Conservation (phyloP, 2,329 filamentous ascomycete species). For the Dactylella cylindrospora region DNA sequence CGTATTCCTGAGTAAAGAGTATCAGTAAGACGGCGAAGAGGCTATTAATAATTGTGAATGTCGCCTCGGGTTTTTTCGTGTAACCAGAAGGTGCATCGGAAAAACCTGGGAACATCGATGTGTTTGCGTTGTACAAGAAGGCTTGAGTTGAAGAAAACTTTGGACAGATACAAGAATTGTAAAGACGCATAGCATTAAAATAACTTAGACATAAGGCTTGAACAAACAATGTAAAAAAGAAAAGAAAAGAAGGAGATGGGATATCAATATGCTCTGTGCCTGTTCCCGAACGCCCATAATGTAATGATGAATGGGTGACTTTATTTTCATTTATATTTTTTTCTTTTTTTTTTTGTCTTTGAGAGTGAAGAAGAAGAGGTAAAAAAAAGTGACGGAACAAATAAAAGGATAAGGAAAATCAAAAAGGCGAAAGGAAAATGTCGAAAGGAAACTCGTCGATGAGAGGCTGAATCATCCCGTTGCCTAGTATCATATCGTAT, state of each 20-base stretch:
- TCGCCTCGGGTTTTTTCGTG: slow-evolving; percentile 8
- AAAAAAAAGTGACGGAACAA: background rate
- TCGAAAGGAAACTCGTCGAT: slow-evolving; percentile 8
- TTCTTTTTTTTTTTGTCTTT: slow-evolving; percentile 7
- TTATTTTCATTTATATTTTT: no score
- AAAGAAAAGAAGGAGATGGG: slow-evolving; percentile 15
- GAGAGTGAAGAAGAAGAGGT: slow-evolving; percentile 1
- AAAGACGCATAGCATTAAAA: background rate
- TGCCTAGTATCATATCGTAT: background rate
- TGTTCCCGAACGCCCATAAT: slow-evolving; percentile 32
- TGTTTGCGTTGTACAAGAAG: slow-evolving; percentile 31
- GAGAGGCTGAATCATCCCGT: background rate
- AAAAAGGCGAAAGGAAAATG: slow-evolving; percentile 3
- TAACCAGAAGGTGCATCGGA: slow-evolving; percentile 6
- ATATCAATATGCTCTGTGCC: slow-evolving; percentile 40
- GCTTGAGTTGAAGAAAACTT: no score
- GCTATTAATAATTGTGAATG: slow-evolving; percentile 6
- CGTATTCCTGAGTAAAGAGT: background rate
- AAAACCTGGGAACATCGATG: background rate
- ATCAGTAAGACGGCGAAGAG: background rate
- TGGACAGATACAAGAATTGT: background rate
- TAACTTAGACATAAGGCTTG: no score
- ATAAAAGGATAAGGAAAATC: slow-evolving; percentile 2
- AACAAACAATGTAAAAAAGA: background rate
- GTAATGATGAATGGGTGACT: slow-evolving; percentile 23